phyloP scores from a whole-genome alignment of 2,329 filamentous ascomycete genomes.

The Phaeoacremonium minimum region DNA sequence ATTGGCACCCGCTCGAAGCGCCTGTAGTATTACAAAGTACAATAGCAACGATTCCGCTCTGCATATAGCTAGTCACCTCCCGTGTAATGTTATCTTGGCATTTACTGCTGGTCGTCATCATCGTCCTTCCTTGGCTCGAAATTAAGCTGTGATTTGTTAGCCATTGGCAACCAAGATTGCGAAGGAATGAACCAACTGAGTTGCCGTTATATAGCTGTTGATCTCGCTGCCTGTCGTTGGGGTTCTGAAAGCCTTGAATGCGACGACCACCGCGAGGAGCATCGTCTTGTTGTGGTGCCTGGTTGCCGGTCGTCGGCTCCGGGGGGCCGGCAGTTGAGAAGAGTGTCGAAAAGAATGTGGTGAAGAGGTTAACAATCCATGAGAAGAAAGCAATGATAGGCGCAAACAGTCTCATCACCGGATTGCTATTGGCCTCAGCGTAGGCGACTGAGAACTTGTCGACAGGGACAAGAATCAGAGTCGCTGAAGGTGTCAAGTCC shows the following conservation, averaged over 20 bases:
- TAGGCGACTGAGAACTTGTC: slow-evolving; percentile 41
- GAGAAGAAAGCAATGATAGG: slow-evolving; percentile 23
- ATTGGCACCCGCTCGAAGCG: no score
- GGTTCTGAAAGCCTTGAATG: slow-evolving; percentile 47
- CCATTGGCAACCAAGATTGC: not conserved
- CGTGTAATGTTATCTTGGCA: no score
- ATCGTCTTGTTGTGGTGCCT: no score
- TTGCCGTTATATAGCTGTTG: slow-evolving; percentile 89
- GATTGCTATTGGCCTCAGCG: slow-evolving; percentile 14
- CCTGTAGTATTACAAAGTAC: no score
- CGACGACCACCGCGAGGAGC: slow-evolving; percentile 13
- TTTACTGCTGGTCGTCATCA: slow-evolving; percentile 41
- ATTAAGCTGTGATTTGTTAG: slow-evolving; percentile 50
- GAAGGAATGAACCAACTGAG: slow-evolving; percentile 53
- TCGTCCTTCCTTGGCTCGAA: slow-evolving; percentile 64
- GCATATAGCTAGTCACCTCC: no score
- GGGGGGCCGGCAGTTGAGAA: slow-evolving; percentile 13
- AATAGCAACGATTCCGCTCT: no score
- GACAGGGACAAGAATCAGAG: slow-evolving; percentile 74
- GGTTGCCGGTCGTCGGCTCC: no score
- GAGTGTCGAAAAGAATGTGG: slow-evolving; percentile 20
- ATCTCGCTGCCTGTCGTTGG: slow-evolving; percentile 48
- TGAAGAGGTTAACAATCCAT: slow-evolving; percentile 24
- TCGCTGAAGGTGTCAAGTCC: slow-evolving; percentile 73
- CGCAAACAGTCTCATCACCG: slow-evolving; percentile 18